Evolutionary conservation across 805 yeast species (phyloP), one percentile per base, ranked within the genome.

Genomic region (Saccharomycopsis fodiens): DNA sequence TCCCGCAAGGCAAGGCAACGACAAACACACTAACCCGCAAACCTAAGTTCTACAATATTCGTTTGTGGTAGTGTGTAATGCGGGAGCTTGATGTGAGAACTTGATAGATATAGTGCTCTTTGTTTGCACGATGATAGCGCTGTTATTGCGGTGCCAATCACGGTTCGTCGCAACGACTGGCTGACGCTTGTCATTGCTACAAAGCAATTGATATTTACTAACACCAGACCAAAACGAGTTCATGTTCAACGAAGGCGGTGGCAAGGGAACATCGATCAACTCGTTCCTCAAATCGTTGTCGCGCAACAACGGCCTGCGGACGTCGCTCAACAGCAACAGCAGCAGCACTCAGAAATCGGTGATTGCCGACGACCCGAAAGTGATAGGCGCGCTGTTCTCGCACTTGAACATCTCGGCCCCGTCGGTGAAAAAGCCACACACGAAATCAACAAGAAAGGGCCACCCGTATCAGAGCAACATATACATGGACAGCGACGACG

Each of bases 401-500:
- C 78, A 76, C 58, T 61, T 76, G n/a, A 78, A 72, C 41, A 54
- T 65, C n/a, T 52, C 48, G 21, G 40, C 55, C 3, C 37, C 56
- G 15, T 44, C 56, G 25, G 17, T 46, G 17, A 25, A 25, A 10
- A 25, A 25, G 29, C 29, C 29, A 10, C 8, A 5, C 6, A 10
- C 15, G 36, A 32, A 32, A 32, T 7, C 17, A 5, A 15, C 8
- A 10, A 5, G 36, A 5, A 32, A 32, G 20, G 36, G 36, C 7
- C 50, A 49, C 34, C 50, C 47, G 4, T 46, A 35, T 12, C 52
- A 46, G 27, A 49, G 43, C 30, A 49, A 49, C 47, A 40, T 63
- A 46, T 82, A 81, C 57, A 68, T 78, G 37, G 95, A 88, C 58
- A 66, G 81, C 47, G 96, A 88, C 59, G 95, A 85, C 55, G 96